Percentiles rank a stretch among this genome's conserved stretches.
These are phyloP conservation scores for Ilex aquifolium DNA, from an alignment of 257 asterid genomes.

Conservation along the genomic window DNA sequence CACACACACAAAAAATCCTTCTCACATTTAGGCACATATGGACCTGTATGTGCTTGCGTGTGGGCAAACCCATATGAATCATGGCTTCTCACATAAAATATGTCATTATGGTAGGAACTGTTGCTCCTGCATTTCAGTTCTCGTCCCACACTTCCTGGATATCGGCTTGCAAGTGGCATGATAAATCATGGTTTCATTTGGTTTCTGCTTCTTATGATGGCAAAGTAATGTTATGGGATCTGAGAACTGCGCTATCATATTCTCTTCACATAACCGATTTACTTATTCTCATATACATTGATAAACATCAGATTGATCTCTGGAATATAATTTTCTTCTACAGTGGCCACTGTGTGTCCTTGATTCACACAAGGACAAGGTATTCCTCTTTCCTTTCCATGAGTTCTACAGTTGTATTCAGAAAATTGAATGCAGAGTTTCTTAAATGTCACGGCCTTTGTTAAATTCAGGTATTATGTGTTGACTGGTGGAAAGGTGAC, in stretches of 20 bases:
- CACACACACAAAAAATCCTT: slow-evolving; percentile 27
- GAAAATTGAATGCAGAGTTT: not conserved
- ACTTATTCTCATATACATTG: not conserved
- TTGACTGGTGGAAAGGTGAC: slow-evolving; percentile 88
- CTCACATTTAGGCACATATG: slow-evolving; percentile 5
- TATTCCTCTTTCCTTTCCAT: slow-evolving; percentile 17
- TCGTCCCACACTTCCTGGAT: slow-evolving; percentile 90
- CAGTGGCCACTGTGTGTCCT: slow-evolving; percentile 89
- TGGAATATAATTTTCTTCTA: slow-evolving; percentile 23
- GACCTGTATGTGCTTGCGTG: no score
- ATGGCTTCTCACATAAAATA: no score
- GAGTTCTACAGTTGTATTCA: not conserved
- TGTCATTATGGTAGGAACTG: slow-evolving; percentile 39
- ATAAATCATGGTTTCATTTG: slow-evolving; percentile 79
- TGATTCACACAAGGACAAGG: slow-evolving; percentile 86
- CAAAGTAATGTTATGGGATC: slow-evolving; percentile 94
- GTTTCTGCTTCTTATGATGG: slow-evolving; percentile 93
- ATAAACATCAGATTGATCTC: slow-evolving; percentile 1
- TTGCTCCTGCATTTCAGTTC: slow-evolving; percentile 74
- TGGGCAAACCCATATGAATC: no score
- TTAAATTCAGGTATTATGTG: slow-evolving; percentile 67
- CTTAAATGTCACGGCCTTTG: not conserved
- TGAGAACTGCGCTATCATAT: slow-evolving; percentile 81
- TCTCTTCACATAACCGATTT: not conserved
- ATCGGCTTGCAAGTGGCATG: slow-evolving; percentile 96